A percentile compares a stretch with the other conserved stretches of the same genome.
Conservation (phyloP, 2,329 filamentous ascomycete species). For the Apiospora kogelbergensis region DNA sequence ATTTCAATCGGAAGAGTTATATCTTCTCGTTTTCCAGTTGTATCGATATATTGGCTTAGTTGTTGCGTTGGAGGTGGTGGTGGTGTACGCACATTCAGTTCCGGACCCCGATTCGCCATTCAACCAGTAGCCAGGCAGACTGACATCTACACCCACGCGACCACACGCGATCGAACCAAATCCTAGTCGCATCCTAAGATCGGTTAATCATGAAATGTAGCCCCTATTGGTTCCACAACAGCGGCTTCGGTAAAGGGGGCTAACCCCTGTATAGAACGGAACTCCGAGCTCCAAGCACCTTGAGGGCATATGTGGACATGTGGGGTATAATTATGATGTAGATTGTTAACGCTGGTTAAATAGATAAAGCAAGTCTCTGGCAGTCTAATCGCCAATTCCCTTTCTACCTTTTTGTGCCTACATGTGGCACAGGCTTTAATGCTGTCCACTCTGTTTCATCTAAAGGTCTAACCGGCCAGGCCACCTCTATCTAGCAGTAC, state of each 20-base stretch:
- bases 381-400: neutral
- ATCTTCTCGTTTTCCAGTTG: too few species aligned
- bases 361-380: neutral
- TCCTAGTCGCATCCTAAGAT: too few species aligned
- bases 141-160: too few species aligned
- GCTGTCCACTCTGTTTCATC: neutral
- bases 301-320: constrained; percentile 1
- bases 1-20: too few species aligned
- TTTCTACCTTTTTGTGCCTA: neutral
- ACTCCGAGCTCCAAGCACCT: neutral
- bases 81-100: too few species aligned
- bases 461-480: neutral
- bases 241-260: neutral
- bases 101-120: too few species aligned
- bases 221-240: neutral
- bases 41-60: too few species aligned
- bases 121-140: too few species aligned
- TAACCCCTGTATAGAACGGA: neutral
- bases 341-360: neutral
- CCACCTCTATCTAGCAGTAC: neutral
- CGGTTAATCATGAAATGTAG: neutral
- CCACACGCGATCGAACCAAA: too few species aligned
- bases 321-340: neutral
- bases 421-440: neutral
- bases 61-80: too few species aligned